Conservation (phyloP, 2,329 filamentous ascomycete genomes). For the Ramularia endophylla region DNA sequence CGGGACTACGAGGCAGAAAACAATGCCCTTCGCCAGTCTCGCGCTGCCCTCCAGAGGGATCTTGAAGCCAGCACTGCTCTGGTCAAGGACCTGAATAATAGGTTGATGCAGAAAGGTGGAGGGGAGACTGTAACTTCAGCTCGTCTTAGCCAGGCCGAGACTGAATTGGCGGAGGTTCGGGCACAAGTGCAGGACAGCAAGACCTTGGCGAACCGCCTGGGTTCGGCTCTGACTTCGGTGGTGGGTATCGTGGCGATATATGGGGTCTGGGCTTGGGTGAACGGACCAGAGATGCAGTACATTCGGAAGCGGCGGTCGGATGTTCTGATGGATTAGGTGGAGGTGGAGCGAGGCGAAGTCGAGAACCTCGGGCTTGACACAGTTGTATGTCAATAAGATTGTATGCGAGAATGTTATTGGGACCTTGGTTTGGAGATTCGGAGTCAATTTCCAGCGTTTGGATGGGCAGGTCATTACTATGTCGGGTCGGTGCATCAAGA, state of each 20-base stretch:
- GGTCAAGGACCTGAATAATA: constrained; percentile 1
- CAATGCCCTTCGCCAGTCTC: too few species aligned
- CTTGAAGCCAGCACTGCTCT: constrained; percentile 4
- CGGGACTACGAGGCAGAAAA: too few species aligned
- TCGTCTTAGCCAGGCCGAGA: neutral
- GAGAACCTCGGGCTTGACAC: too few species aligned
- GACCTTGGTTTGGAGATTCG: too few species aligned
- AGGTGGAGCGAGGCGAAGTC: too few species aligned
- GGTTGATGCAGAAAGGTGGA: too few species aligned
- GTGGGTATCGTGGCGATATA: neutral
- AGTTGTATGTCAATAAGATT: too few species aligned
- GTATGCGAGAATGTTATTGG: too few species aligned
- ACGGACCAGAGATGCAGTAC: constrained; percentile 12
- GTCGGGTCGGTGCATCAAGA: too few species aligned
- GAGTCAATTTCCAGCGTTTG: too few species aligned
- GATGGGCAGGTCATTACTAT: too few species aligned
- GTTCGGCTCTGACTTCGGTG: neutral
- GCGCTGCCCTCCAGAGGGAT: neutral
- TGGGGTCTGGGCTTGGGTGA: constrained; percentile 1
- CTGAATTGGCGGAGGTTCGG: neutral
- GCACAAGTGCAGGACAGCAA: neutral
- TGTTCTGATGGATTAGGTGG: constrained; percentile 3
- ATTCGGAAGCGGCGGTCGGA: constrained; percentile 8
- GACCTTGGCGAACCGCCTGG: neutral
- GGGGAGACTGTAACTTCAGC: neutral